A percentile compares a stretch with the other conserved stretches of the same genome.
phyloP scores from a whole-genome alignment of 805 yeast genomes.

The Phaffomyces antillensis region DNA sequence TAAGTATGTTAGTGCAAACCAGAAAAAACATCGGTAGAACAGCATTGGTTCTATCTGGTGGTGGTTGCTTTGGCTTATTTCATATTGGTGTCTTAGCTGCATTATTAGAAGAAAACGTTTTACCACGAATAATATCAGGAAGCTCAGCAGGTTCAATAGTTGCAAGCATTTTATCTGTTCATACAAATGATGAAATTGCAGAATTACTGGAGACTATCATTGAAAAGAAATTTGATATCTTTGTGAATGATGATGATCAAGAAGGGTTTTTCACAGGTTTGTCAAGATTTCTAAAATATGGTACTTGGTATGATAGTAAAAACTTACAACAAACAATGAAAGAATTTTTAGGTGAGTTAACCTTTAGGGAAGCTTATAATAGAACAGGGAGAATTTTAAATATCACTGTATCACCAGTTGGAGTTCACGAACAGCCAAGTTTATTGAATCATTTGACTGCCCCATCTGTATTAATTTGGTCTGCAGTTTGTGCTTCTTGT shows the following conservation, averaged over 20 bases:
- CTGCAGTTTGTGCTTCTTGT: slow-evolving; percentile 90
- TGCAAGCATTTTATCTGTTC: slow-evolving; percentile 81
- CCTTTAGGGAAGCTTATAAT: slow-evolving; percentile 91
- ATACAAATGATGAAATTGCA: slow-evolving; percentile 62
- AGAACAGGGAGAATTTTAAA: slow-evolving; percentile 90
- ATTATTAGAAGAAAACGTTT: slow-evolving; percentile 59
- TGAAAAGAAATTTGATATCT: slow-evolving; percentile 40
- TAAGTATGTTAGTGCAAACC: slow-evolving; percentile 80
- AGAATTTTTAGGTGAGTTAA: slow-evolving; percentile 76
- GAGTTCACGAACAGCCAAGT: slow-evolving; percentile 86
- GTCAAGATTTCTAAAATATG: slow-evolving; percentile 65
- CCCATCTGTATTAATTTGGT: slow-evolving; percentile 77
- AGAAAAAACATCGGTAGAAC: slow-evolving; percentile 90
- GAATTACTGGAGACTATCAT: slow-evolving; percentile 44
- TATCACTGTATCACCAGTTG: slow-evolving; percentile 88
- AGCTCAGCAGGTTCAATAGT: slow-evolving; percentile 95
- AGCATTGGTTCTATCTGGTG: slow-evolving; percentile 92
- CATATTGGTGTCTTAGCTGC: slow-evolving; percentile 90
- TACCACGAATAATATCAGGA: slow-evolving; percentile 88
- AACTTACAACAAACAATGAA: slow-evolving; percentile 70
- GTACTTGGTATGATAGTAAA: slow-evolving; percentile 80
- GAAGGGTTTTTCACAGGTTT: slow-evolving; percentile 41
- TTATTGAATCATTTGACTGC: slow-evolving; percentile 74
- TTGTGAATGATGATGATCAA: slow-evolving; percentile 34
- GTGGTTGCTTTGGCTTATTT: slow-evolving; percentile 87